Evolutionary conservation across 2,329 filamentous ascomycete species (phyloP), one percentile per base, ranked within the genome.

Genomic region (Microdochium bolleyi): DNA sequence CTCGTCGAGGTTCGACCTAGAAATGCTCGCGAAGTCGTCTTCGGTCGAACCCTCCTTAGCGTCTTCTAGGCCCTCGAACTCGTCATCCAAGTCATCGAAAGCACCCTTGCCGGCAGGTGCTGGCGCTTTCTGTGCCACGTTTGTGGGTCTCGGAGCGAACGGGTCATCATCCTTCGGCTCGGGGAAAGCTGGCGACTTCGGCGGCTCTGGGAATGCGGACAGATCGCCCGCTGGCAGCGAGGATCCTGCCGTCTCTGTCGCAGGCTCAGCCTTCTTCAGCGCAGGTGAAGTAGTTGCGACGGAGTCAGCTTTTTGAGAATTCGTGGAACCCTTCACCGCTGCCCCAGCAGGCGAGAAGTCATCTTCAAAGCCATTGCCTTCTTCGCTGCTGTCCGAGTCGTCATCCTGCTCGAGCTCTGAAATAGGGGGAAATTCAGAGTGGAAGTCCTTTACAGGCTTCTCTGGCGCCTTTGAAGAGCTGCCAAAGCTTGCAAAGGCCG

Each of bases 381-480:
- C 88, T 55, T 83, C 88, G 52, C 84, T 86, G 27, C 85, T 87
- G 54, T 95, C 90, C 27, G 88, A 92, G n/a, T 95, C 87, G 24
- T 92, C 89, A 53, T 92, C 87, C 27, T 83, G 79, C 56, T 88
- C 87, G 54, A 96, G 72, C 65, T 92, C 89, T n/a, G 87, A 85
- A 55, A 97, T 96, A 1, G 92, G 94, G 30, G 94, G 94, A 64
- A 97, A 97, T 65, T 97, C 94, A 22, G 83, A 78, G 63, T 84
- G 79, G n/a, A 68, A 63, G 14, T 74, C 73, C 19, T 70, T 68
- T 7, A 67, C 57, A 54, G 73, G 76, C 51, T 73, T 73, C 55
- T 74, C 75, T 50, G 66, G 69, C 61, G 79, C 80, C 60, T 57
- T 62, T 55, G 76, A 77, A 49, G 75, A 71, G 49, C 72, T 76